Percentiles rank a stretch among this genome's conserved stretches.
Conservation (phyloP, 2,329 filamentous ascomycete species). For the Colletotrichum scovillei region DNA sequence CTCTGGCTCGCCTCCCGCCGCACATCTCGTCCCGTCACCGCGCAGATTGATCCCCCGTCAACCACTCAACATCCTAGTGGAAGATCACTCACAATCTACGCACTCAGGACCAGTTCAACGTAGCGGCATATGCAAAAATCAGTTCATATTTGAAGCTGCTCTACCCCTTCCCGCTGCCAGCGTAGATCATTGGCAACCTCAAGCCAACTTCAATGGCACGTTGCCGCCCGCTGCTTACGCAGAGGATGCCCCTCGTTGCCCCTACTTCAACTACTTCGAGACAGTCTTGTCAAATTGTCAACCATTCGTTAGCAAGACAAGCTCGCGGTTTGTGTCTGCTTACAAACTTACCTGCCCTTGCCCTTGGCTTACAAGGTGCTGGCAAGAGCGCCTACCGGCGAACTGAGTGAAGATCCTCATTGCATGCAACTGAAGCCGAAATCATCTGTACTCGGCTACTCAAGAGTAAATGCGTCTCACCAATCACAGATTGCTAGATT, state of each 20-base stretch:
- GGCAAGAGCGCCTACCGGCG: background rate
- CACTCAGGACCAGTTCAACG: conserved; percentile 3
- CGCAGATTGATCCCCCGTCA: conserved; percentile 16
- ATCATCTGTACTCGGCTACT: background rate
- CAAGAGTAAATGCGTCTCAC: background rate
- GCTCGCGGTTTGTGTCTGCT: background rate
- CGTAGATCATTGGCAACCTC: conserved; percentile 6
- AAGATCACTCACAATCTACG: conserved; percentile 24
- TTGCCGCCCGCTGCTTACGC: background rate
- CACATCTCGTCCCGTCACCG: conserved; percentile 8
- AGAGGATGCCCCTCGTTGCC: background rate
- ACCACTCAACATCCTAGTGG: conserved; percentile 10
- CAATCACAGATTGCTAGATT: conserved; percentile 6
- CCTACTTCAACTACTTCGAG: conserved; percentile 7
- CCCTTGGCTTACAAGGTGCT: background rate
- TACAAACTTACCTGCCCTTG: background rate
- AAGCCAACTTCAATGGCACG: background rate
- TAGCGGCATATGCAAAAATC: conserved; percentile 27
- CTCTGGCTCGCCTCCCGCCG: conserved; percentile 18
- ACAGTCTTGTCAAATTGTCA: background rate
- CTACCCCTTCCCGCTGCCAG: conserved; percentile 12
- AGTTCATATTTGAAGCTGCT: conserved; percentile 33
- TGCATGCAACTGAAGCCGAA: conserved; percentile 24
- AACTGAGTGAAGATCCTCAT: background rate
- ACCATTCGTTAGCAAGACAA: background rate